phyloP scores from a whole-genome alignment of 192 early-diverging fungal genomes.

The Linnemannia schmuckeri region DNA sequence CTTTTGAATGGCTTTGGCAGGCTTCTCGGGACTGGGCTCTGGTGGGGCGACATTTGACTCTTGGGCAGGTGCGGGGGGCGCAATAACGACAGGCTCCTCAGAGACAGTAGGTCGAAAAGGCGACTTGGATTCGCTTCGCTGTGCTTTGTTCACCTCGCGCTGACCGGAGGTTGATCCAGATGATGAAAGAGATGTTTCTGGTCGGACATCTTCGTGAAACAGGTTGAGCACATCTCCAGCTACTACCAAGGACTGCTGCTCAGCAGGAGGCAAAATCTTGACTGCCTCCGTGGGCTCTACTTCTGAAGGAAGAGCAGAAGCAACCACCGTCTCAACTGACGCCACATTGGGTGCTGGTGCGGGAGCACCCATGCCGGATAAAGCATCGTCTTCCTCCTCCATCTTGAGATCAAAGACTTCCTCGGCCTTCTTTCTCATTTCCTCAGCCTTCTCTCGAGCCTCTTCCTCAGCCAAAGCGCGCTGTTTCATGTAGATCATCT shows the following conservation, averaged over 20 bases:
- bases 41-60: neutral
- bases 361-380: neutral
- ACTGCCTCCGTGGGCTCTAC: neutral
- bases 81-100: neutral
- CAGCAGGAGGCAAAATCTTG: neutral
- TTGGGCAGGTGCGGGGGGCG: neutral
- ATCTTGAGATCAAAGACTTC: slow-evolving; percentile 57
- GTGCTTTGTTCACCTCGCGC: neutral
- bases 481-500: slow-evolving; percentile 51
- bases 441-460: slow-evolving; percentile 45
- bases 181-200: neutral
- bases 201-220: slow-evolving; percentile 44
- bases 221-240: slow-evolving; percentile 46
- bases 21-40: neutral
- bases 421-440: slow-evolving; percentile 53
- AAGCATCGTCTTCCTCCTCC: slow-evolving; percentile 39
- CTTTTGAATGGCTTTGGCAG: slow-evolving; percentile 19
- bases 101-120: neutral
- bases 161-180: neutral
- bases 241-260: slow-evolving; percentile 32
- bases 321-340: neutral
- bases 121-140: neutral
- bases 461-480: slow-evolving; percentile 47
- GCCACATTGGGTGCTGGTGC: neutral
- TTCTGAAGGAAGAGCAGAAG: neutral